Evolutionary conservation across 805 yeast species (phyloP), one percentile per base, ranked within the genome.

Genomic region (Monosporozyma unispora): DNA sequence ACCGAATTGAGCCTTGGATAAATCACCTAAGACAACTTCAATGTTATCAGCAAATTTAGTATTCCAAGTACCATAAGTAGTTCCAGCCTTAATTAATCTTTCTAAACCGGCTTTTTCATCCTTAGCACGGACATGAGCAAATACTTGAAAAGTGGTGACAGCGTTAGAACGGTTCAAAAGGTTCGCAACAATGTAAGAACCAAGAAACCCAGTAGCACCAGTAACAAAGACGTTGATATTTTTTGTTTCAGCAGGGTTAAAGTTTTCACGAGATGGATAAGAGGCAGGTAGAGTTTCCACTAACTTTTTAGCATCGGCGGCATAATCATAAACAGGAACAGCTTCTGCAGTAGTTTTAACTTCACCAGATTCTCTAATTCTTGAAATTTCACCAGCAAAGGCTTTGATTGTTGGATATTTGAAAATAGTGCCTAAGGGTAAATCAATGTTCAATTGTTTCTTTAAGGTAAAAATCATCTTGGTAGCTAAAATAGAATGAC

Each of bases 401-500:
- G 77, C 79, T 54, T 78, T 78, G 53, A 93, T 77, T 0, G 97
- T 87, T 51, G 99, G 97, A 61, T 80, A 78, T 64, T 85, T 86
- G 77, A 90, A 95, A 53, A 95, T 84, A 6, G 85, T 81, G 3
- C 96, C 96, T 53, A 93, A 73, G 22, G 99, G 97, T 48, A 93
- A 72, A 52, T 89, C 96, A 40, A 90, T 77, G 39, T 79, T 76
- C 52, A 90, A 73, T 56, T 76, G 77, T 70, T 85, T 84, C 65
- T 97, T 79, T 57, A 93, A 77, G 57, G 86, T 90, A 61, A 93
- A 93, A 53, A 93, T 91, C 96, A 93, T 89, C 64, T 95, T 80
- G 0, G 99, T 95, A 7, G 98, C 98, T 54, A 93, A 73, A 59
- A 93, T 91, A 1, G 98, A 91, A 68, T 93, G 99, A 2, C 99